Conservation (phyloP, 306 rosid species). For the Urtica urens region DNA sequence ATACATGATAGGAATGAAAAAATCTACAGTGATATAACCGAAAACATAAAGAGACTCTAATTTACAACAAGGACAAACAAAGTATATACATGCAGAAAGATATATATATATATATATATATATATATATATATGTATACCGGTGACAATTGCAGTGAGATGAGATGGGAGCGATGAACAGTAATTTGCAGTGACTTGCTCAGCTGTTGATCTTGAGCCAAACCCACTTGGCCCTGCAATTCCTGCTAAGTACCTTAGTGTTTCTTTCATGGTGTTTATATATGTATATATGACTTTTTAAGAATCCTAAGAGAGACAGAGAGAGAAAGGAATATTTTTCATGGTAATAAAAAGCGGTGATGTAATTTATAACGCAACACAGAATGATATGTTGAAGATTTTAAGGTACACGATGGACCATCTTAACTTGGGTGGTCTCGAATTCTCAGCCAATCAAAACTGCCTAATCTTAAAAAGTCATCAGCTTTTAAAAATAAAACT, state of each 20-base stretch:
- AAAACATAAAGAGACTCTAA: no score
- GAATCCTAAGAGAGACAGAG: conserved; percentile 2
- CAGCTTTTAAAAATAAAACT: conserved; percentile 10
- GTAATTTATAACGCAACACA: conserved; percentile 17
- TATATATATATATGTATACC: conserved; percentile 24
- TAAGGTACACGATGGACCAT: conserved; percentile 17
- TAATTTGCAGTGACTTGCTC: conserved; percentile 59
- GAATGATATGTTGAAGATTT: neutral
- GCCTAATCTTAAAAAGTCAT: neutral
- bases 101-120: no score
- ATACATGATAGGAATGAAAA: no score
- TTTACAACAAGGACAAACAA: no score
- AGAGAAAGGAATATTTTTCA: conserved; percentile 10
- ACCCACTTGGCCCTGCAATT: conserved; percentile 94
- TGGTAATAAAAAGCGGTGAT: conserved; percentile 2
- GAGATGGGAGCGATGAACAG: conserved; percentile 24
- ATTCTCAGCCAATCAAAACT: conserved; percentile 8
- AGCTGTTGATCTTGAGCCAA: conserved; percentile 89
- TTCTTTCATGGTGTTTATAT: conserved; percentile 52
- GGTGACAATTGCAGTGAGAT: conserved; percentile 73
- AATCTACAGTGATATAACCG: no score
- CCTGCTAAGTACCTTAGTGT: conserved; percentile 81
- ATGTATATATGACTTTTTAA: conserved; percentile 18
- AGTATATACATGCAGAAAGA: no score
- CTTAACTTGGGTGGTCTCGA: conserved; percentile 11